phyloP scores from a whole-genome alignment of 2,329 filamentous ascomycete species.

The Zymoseptoria brevis region DNA sequence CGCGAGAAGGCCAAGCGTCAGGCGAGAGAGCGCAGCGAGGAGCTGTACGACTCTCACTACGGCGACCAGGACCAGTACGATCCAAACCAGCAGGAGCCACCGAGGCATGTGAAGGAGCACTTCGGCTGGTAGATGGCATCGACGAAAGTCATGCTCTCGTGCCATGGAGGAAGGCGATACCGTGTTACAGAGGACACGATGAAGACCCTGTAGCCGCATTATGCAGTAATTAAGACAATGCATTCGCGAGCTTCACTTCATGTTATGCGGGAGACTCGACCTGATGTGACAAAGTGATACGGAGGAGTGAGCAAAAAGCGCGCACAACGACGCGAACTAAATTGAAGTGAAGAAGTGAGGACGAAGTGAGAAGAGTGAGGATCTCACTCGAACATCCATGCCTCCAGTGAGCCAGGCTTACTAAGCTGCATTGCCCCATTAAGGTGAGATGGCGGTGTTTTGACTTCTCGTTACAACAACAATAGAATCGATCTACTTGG shows the following conservation, averaged over 20 bases:
- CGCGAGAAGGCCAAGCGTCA: conserved; percentile 41
- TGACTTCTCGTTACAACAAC: not conserved
- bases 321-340: not conserved
- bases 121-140: conserved; percentile 15
- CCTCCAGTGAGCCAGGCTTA: not conserved
- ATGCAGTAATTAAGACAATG: not conserved
- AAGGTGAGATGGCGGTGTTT: not conserved
- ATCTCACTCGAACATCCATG: too few species aligned
- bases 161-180: not conserved
- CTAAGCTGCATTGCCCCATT: not conserved
- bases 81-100: conserved; percentile 36
- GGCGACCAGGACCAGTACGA: conserved; percentile 37
- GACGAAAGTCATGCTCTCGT: not conserved
- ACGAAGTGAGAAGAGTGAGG: not conserved
- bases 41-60: conserved; percentile 45
- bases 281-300: not conserved
- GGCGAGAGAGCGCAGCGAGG: conserved; percentile 30
- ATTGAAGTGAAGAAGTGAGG: not conserved
- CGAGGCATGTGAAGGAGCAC: conserved; percentile 25
- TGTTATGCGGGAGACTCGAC: not conserved
- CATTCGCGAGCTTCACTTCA: not conserved
- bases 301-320: not conserved
- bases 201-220: not conserved
- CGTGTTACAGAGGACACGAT: not conserved
- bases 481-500: not conserved